These are phyloP conservation scores for Escallonia rubra DNA, from an alignment of 129 eudicot species.

Conservation along the genomic window DNA sequence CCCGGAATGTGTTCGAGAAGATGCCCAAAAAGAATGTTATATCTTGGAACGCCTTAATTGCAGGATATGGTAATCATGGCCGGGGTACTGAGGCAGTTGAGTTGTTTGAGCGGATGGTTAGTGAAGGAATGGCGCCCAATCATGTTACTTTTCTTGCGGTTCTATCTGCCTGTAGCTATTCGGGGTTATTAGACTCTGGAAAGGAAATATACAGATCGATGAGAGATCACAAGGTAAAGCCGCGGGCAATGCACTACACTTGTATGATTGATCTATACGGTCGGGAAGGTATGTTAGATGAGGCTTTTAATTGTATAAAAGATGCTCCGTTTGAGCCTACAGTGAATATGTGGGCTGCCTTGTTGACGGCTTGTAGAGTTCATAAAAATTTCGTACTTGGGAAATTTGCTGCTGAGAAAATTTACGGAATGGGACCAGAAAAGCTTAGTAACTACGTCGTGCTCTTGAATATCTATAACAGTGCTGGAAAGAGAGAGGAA, in stretches of 20 bases:
- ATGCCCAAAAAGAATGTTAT: slow-evolving; percentile 66
- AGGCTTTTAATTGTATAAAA: slow-evolving; percentile 69
- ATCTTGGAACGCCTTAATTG: slow-evolving; percentile 83
- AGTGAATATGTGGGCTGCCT: slow-evolving; percentile 91
- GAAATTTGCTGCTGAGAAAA: slow-evolving; percentile 75
- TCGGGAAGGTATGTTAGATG: slow-evolving; percentile 78
- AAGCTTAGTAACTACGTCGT: slow-evolving; percentile 74
- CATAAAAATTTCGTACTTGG: slow-evolving; percentile 71
- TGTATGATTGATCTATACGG: slow-evolving; percentile 89
- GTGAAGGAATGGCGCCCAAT: slow-evolving; percentile 57
- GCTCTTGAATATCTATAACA: slow-evolving; percentile 62
- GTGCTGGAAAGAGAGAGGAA: slow-evolving; percentile 55
- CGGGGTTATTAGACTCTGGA: slow-evolving; percentile 67
- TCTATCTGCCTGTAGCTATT: slow-evolving; percentile 78
- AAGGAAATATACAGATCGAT: slow-evolving; percentile 74
- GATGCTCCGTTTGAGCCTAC: slow-evolving; percentile 76
- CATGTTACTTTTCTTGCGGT: slow-evolving; percentile 88
- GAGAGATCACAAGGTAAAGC: slow-evolving; percentile 62
- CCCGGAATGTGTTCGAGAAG: slow-evolving; percentile 62
- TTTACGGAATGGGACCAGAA: slow-evolving; percentile 75
- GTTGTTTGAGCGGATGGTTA: slow-evolving; percentile 56
- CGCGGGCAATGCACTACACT: slow-evolving; percentile 86
- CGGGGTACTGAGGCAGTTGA: slow-evolving; percentile 69
- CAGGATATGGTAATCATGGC: slow-evolving; percentile 84
- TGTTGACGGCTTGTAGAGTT: slow-evolving; percentile 85